phyloP scores from a whole-genome alignment of 2,329 filamentous ascomycete genomes.

The Penicillium sp. region DNA sequence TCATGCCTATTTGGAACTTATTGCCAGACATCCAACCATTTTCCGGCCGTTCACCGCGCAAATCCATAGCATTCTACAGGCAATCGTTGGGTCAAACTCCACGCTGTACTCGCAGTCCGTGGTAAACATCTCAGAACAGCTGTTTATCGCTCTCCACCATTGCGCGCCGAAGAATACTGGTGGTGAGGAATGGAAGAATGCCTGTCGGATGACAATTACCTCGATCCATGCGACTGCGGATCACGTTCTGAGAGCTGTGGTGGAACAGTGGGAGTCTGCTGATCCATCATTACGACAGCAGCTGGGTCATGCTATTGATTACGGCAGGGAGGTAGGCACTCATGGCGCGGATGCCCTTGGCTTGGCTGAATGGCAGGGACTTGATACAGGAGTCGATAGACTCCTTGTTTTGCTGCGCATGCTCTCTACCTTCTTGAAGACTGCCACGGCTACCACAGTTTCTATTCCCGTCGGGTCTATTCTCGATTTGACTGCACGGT shows the following conservation, averaged over 20 bases:
- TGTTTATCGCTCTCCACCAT: slow-evolving; percentile 75
- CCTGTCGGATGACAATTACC: slow-evolving; percentile 65
- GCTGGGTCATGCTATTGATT: slow-evolving; percentile 40
- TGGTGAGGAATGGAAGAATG: slow-evolving; percentile 77
- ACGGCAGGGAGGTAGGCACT: slow-evolving; percentile 43
- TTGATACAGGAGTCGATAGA: slow-evolving; percentile 74
- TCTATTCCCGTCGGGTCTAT: slow-evolving; percentile 70
- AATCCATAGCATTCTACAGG: slow-evolving; percentile 64
- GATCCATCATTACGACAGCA: slow-evolving; percentile 46
- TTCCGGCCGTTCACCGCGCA: slow-evolving; percentile 77
- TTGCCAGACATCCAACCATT: slow-evolving; percentile 82
- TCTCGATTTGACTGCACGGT: slow-evolving; percentile 70
- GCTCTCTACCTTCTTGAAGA: slow-evolving; percentile 66
- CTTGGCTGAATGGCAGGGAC: slow-evolving; percentile 73
- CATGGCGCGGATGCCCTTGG: slow-evolving; percentile 49
- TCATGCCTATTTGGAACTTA: slow-evolving; percentile 70
- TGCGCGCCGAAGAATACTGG: slow-evolving; percentile 81
- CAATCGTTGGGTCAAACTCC: slow-evolving; percentile 66
- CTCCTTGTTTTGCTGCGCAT: slow-evolving; percentile 69
- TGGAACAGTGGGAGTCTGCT: slow-evolving; percentile 80
- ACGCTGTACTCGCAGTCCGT: slow-evolving; percentile 60
- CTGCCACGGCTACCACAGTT: slow-evolving; percentile 68
- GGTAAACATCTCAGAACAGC: slow-evolving; percentile 62
- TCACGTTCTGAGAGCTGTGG: slow-evolving; percentile 75
- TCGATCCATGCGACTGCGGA: slow-evolving; percentile 74